Conservation (phyloP, 441 rosid species). For the Bruguiera hainesii region DNA sequence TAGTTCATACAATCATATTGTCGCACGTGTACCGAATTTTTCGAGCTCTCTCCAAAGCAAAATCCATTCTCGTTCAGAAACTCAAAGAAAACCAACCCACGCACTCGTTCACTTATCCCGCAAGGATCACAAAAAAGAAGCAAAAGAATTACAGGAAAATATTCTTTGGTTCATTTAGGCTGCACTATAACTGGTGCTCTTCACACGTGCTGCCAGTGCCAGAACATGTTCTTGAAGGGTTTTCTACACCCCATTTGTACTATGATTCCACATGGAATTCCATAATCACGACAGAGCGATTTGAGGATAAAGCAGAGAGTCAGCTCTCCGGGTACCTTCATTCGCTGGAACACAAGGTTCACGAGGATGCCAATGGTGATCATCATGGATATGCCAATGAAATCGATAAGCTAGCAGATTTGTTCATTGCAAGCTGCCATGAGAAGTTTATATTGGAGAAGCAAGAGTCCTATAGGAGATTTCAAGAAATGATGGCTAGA, state of each 20-base stretch:
- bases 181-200: slow-evolving; percentile 93
- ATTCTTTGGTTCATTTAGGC: slow-evolving; percentile 71
- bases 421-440: slow-evolving; percentile 72
- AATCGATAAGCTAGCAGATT: slow-evolving; percentile 74
- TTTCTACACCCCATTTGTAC: slow-evolving; percentile 33
- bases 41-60: slow-evolving; percentile 55
- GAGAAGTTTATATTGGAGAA: slow-evolving; percentile 87
- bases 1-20: slow-evolving; percentile 47
- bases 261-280: slow-evolving; percentile 56
- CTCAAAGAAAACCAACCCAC: slow-evolving; percentile 43
- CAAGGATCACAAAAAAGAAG: slow-evolving; percentile 33
- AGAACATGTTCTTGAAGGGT: slow-evolving; percentile 49
- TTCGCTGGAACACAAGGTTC: slow-evolving; percentile 65
- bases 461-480: slow-evolving; percentile 88
- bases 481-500: slow-evolving; percentile 68
- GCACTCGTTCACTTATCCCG: slow-evolving; percentile 28
- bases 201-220: slow-evolving; percentile 69
- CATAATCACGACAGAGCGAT: slow-evolving; percentile 23
- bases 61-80: slow-evolving; percentile 41
- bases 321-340: slow-evolving; percentile 61
- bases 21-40: slow-evolving; percentile 47
- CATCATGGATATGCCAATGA: slow-evolving; percentile 36
- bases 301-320: slow-evolving; percentile 29
- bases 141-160: slow-evolving; percentile 34
- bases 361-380: slow-evolving; percentile 4